These are phyloP conservation scores for Penicillium nucicola DNA, from an alignment of 495 filamentous ascomycete genomes.

Conservation along the genomic window DNA sequence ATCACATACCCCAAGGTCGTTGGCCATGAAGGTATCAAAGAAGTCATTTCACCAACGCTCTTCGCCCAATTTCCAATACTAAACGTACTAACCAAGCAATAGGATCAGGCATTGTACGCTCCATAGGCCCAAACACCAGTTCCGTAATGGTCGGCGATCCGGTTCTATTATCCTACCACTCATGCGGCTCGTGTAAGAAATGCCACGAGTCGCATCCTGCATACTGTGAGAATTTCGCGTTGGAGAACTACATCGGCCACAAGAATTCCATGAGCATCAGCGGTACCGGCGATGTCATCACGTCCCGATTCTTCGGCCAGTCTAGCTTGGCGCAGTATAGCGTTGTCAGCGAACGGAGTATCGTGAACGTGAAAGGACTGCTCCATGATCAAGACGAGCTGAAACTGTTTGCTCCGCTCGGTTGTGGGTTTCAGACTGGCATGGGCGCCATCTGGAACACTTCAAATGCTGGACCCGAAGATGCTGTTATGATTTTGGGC, in stretches of 20 bases:
- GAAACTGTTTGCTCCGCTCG: conserved; percentile 36
- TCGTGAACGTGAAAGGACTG: conserved; percentile 24
- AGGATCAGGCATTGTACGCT: conserved; percentile 41
- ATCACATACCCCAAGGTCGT: conserved; percentile 20
- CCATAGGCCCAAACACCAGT: conserved; percentile 36
- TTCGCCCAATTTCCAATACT: no score
- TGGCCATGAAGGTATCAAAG: conserved; percentile 25
- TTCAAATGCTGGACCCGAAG: conserved; percentile 8
- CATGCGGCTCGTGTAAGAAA: conserved; percentile 31
- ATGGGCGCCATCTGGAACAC: conserved; percentile 33
- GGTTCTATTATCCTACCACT: conserved; percentile 42
- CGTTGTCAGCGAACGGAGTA: conserved; percentile 22
- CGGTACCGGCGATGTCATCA: neutral
- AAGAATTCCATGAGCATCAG: conserved; percentile 2
- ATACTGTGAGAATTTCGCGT: conserved; percentile 29
- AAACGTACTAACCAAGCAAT: neutral
- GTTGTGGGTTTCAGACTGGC: conserved; percentile 45
- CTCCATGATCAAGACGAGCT: conserved; percentile 21
- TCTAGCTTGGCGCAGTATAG: conserved; percentile 11
- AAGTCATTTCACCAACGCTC: no score
- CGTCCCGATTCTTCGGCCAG: conserved; percentile 38
- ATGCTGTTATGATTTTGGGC: conserved; percentile 30
- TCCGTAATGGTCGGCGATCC: conserved; percentile 39
- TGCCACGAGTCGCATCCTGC: conserved; percentile 20
- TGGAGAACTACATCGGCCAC: conserved; percentile 31